Evolutionary conservation across 2,329 filamentous ascomycete genomes (phyloP).

Genomic region (Lomentospora prolificans): DNA sequence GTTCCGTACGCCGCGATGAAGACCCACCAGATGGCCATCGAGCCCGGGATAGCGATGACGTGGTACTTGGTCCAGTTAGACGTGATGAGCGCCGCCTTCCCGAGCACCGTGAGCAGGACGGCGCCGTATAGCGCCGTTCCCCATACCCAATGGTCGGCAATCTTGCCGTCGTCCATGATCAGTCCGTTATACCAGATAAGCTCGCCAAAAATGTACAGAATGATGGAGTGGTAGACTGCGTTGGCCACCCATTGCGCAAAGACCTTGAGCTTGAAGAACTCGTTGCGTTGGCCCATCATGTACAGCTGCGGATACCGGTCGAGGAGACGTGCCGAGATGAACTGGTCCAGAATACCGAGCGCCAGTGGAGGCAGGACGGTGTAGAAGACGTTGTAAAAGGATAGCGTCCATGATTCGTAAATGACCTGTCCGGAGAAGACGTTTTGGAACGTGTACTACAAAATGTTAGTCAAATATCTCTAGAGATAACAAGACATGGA

Average conservation of each 20-base stretch:
- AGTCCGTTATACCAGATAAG: slow-evolving; percentile 77
- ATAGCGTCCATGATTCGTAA: slow-evolving; percentile 98
- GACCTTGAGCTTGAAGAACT: slow-evolving; percentile 87
- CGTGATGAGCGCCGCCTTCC: slow-evolving; percentile 88
- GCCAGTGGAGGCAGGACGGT: slow-evolving; percentile 88
- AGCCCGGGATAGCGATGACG: slow-evolving; percentile 88
- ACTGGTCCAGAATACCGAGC: slow-evolving; percentile 94
- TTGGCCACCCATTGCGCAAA: slow-evolving; percentile 91
- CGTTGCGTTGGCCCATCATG: slow-evolving; percentile 80
- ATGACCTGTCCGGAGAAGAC: slow-evolving; percentile 96
- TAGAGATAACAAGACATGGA: neutral
- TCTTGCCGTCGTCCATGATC: slow-evolving; percentile 66
- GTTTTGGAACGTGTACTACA: slow-evolving; percentile 91
- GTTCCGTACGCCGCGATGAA: slow-evolving; percentile 83
- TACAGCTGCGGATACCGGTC: slow-evolving; percentile 97
- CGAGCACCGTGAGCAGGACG: slow-evolving; percentile 84
- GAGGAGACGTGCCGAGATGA: slow-evolving; percentile 84
- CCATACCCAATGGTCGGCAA: slow-evolving; percentile 96
- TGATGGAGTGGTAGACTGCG: slow-evolving; percentile 88
- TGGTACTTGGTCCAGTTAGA: slow-evolving; percentile 99
- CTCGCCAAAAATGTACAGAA: slow-evolving; percentile 80
- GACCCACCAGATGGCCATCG: slow-evolving; percentile 80
- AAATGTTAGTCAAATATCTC: slow-evolving; percentile 16
- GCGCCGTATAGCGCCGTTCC: slow-evolving; percentile 90
- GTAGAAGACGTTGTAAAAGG: slow-evolving; percentile 98